Evolutionary conservation across 2,329 filamentous ascomycete species (phyloP), one percentile per base, ranked within the genome.

Genomic region (Paecilomyces niveus): DNA sequence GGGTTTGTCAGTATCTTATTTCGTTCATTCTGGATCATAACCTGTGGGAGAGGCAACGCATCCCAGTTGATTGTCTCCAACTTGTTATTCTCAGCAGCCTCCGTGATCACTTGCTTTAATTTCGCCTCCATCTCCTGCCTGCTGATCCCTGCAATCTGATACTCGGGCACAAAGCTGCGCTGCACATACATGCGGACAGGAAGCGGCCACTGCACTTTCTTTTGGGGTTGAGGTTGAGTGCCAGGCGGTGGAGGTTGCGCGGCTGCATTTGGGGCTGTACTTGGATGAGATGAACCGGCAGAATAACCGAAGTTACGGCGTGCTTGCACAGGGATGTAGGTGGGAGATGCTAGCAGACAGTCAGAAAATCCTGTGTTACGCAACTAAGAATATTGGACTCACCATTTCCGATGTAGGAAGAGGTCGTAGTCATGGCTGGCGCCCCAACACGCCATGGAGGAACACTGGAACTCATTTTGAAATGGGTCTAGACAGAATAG

Each of bases 121-220:
- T 92, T 95, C 60, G 81, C 80, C 73, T 96, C 89, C 81, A 97
- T 88, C 58, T 96, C 91, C 56, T 81, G 68, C 56, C 83, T 83
- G 55, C 78, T 73, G 53, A 92, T 83, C 45, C 83, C 81, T 4
- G 82, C 68, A 62, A 89, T 82, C 63, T 86, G 79, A 70, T 92
- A 89, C 59, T 86, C 83, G 26, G 85, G 83, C 55, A 89, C 85
- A 72, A 97, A 97, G 26, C 92, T 92, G 69, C 92, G 87, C 68
- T 92, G 88, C 32, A 97, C 93, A 76, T 97, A 97, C 64, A 83
- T 81, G 66, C 92, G 89, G 60, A 97, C 90, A n/a, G 88, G 84
- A 51, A 84, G 79, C 32, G 92, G 87, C 88, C 91, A 97, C 66
- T 89, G 85, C 67, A 86, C 78, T 88, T 81, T 77, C 76, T 72